A percentile compares a stretch with the other conserved stretches of the same genome.
Evolutionary conservation across 2,329 filamentous ascomycete genomes (phyloP).

Genomic region (Metarhizium sp.): DNA sequence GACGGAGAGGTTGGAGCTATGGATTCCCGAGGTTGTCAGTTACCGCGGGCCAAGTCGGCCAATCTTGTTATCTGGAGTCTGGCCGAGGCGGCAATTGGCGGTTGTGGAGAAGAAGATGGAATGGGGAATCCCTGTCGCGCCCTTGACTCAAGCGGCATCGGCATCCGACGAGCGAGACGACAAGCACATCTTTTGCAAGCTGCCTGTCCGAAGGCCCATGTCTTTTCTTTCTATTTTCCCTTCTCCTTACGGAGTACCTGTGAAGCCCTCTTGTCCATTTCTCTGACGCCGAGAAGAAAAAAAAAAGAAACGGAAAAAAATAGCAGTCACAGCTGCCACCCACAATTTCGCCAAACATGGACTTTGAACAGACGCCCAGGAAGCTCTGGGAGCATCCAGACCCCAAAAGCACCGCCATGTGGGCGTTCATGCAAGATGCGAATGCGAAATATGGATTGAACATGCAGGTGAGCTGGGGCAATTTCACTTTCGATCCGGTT

Average conservation of each 20-base stretch:
- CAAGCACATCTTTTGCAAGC: not conserved
- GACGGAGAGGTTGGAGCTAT: too few species aligned
- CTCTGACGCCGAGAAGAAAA: not conserved
- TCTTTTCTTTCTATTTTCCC: not conserved
- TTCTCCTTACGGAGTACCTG: not conserved
- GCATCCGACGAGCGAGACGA: too few species aligned
- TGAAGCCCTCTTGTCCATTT: not conserved
- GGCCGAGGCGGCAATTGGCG: not conserved
- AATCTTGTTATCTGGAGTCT: not conserved
- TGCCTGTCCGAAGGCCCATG: too few species aligned
- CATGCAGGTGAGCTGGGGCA: constrained; percentile 41
- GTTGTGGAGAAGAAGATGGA: not conserved
- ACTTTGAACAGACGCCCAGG: constrained; percentile 32
- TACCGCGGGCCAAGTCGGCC: not conserved
- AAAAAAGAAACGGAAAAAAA: too few species aligned
- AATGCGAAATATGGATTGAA: constrained; percentile 48
- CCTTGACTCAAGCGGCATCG: too few species aligned
- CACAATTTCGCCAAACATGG: constrained; percentile 14
- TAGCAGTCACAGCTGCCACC: not conserved
- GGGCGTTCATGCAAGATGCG: constrained; percentile 54
- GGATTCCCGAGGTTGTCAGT: too few species aligned
- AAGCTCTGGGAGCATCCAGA: constrained; percentile 62
- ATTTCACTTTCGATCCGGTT: not conserved
- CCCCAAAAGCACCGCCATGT: constrained; percentile 54
- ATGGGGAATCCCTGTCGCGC: too few species aligned